Conservation (phyloP, 306 rosid genomes). For the Pyrus bretschneideri region DNA sequence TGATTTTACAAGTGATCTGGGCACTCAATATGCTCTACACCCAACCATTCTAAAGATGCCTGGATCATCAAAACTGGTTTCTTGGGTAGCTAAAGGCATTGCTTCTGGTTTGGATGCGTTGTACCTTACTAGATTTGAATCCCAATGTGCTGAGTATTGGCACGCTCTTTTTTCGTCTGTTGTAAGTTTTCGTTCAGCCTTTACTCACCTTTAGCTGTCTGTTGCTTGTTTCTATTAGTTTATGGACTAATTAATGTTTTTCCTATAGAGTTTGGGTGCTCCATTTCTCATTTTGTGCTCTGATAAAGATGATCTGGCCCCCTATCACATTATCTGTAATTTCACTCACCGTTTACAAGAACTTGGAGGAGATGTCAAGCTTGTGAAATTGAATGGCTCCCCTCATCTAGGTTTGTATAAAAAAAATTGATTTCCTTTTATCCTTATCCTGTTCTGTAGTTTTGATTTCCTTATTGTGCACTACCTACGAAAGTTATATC, state of each 20-base stretch:
- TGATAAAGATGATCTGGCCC: conserved; percentile 74
- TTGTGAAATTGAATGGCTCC: conserved; percentile 67
- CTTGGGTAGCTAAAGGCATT: conserved; percentile 82
- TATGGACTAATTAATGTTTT: conserved; percentile 1
- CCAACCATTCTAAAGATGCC: conserved; percentile 67
- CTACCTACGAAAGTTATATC: background rate
- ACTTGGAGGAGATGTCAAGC: conserved; percentile 75
- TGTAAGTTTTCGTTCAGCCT: conserved; percentile 42
- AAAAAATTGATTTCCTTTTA: background rate
- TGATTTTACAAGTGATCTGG: conserved; percentile 87
- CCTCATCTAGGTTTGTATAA: conserved; percentile 73
- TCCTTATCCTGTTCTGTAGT: background rate
- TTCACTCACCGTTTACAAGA: conserved; percentile 63
- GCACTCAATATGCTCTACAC: conserved; percentile 69
- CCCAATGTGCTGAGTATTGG: conserved; percentile 81
- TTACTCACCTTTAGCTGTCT: background rate
- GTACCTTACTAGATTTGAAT: conserved; percentile 78
- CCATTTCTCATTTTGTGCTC: conserved; percentile 87
- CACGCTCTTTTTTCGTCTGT: conserved; percentile 78
- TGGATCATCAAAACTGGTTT: conserved; percentile 69
- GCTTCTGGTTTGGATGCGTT: conserved; percentile 87
- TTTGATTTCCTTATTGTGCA: background rate
- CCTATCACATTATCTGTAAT: conserved; percentile 48
- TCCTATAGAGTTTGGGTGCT: conserved; percentile 75
- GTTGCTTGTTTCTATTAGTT: background rate